Evolutionary conservation across 441 rosid species (phyloP).

Genomic region (Brassica hybrid): DNA sequence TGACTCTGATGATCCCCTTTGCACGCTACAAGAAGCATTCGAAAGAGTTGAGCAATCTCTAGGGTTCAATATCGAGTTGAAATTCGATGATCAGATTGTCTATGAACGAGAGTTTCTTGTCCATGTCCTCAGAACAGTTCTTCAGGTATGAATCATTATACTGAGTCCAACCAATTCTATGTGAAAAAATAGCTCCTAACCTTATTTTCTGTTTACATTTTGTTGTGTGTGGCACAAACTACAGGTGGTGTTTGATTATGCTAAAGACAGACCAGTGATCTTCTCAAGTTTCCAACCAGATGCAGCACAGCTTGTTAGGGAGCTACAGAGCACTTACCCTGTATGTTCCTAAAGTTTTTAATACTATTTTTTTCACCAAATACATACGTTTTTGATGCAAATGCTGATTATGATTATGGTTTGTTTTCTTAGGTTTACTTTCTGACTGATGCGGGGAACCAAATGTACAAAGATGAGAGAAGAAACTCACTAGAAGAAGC

Average conservation of each 20-base stretch:
- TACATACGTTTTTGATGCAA: not conserved
- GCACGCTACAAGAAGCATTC: constrained; percentile 84
- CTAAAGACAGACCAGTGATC: constrained; percentile 65
- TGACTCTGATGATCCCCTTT: constrained; percentile 72
- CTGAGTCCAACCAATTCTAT: not conserved
- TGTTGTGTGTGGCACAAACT: constrained; percentile 14
- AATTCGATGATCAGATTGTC: constrained; percentile 72
- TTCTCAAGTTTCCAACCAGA: constrained; percentile 94
- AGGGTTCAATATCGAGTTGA: constrained; percentile 93
- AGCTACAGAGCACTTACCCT: constrained; percentile 72
- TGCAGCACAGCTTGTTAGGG: constrained; percentile 75
- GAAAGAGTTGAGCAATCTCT: constrained; percentile 63
- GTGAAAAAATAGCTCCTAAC: not conserved
- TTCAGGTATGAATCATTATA: constrained; percentile 47
- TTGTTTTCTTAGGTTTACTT: constrained; percentile 63
- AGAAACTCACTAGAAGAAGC: constrained; percentile 93
- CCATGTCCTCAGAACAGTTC: constrained; percentile 57
- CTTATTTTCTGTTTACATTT: not conserved
- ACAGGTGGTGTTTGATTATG: constrained; percentile 70
- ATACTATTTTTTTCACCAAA: not conserved
- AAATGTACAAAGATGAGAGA: constrained; percentile 61
- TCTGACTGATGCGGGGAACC: constrained; percentile 74
- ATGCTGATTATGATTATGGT: not conserved
- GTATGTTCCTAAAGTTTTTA: constrained; percentile 47
- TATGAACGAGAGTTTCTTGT: constrained; percentile 68